Percentiles rank a stretch among this genome's conserved stretches.
Conservation (phyloP, 352 stramenopile genomes). For the Peronosclerospora sorghi region DNA sequence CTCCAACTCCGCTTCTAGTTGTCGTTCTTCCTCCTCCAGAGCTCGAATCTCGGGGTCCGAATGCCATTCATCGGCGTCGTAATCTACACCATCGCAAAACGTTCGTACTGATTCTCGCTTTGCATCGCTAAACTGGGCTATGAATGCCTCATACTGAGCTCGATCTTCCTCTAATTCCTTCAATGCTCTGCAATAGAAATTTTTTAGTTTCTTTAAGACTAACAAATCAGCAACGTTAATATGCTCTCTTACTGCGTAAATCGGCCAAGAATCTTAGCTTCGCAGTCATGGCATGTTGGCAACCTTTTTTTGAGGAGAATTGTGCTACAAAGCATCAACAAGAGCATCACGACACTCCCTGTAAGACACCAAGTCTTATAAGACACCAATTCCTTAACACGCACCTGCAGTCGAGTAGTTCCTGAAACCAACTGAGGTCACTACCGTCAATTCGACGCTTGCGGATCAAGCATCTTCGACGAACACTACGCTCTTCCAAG, state of each 20-base stretch:
- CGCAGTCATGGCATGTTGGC: conserved; percentile 66
- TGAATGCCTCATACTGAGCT: conserved; percentile 46
- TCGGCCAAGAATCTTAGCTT: conserved; percentile 31
- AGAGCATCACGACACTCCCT: too few species aligned
- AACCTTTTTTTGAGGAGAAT: conserved; percentile 59
- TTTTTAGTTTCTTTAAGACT: too few species aligned
- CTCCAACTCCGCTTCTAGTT: conserved; percentile 40
- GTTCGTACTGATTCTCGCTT: conserved; percentile 11
- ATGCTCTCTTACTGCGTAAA: conserved; percentile 38
- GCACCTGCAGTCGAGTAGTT: conserved; percentile 52
- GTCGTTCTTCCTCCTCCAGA: conserved; percentile 51
- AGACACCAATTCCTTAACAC: not conserved
- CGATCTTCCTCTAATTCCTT: conserved; percentile 31
- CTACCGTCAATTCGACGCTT: conserved; percentile 62
- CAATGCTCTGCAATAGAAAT: conserved; percentile 25
- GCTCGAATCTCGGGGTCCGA: conserved; percentile 39
- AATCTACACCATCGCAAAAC: conserved; percentile 18
- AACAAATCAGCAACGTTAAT: not conserved
- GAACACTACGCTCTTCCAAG: conserved; percentile 21
- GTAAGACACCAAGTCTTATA: too few species aligned
- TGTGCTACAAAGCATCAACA: too few species aligned
- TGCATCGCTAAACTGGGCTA: conserved; percentile 33
- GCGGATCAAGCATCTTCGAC: conserved; percentile 41
- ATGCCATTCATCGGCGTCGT: conserved; percentile 23
- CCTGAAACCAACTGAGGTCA: conserved; percentile 74